A percentile compares a stretch with the other conserved stretches of the same genome.
phyloP scores from a whole-genome alignment of 1,139 yeast genomes.

The Lodderomyces theae region DNA sequence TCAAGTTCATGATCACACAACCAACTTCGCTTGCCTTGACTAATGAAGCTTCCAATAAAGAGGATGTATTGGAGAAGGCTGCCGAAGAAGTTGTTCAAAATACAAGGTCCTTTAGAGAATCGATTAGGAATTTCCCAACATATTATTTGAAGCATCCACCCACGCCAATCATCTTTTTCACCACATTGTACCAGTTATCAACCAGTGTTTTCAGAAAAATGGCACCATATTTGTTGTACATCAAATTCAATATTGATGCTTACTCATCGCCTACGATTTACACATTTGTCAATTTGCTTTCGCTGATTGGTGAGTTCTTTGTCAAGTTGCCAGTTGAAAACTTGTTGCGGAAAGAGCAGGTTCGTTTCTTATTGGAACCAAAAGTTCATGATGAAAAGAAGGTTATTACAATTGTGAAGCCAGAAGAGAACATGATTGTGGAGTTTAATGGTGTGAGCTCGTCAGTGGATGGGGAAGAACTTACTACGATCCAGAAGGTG shows the following conservation, averaged over 20 bases:
- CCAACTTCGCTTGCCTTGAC: slow-evolving; percentile 14
- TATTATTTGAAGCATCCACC: slow-evolving; percentile 55
- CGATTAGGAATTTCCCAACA: slow-evolving; percentile 35
- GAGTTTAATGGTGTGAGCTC: slow-evolving; percentile 33
- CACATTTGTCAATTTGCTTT: slow-evolving; percentile 49
- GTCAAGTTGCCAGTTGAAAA: slow-evolving; percentile 87
- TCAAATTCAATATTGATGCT: slow-evolving; percentile 65
- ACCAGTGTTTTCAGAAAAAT: slow-evolving; percentile 62
- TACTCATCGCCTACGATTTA: slow-evolving; percentile 63
- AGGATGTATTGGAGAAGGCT: slow-evolving; percentile 8
- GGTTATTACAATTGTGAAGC: slow-evolving; percentile 39
- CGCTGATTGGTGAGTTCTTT: slow-evolving; percentile 65
- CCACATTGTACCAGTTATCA: slow-evolving; percentile 61
- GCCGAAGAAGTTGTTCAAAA: slow-evolving; percentile 14
- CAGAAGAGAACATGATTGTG: slow-evolving; percentile 51
- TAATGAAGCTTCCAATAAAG: slow-evolving; percentile 3
- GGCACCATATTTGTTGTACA: slow-evolving; percentile 71
- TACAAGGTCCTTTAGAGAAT: slow-evolving; percentile 39
- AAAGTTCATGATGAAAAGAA: slow-evolving; percentile 34
- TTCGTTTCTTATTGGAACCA: slow-evolving; percentile 54
- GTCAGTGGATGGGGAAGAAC: slow-evolving; percentile 10
- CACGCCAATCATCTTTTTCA: slow-evolving; percentile 46
- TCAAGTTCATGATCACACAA: slow-evolving; percentile 69
- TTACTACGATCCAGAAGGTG: slow-evolving; percentile 17
- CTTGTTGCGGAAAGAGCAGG: slow-evolving; percentile 77